Evolutionary conservation across 306 rosid species (phyloP).

Genomic region (cucumber (Cucumis sativus)): Cucumber_9930_V3 NC_026657.2:35783001-35783500

Average conservation of each 20-base stretch:
- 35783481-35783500: conserved; percentile 18
- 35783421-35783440: conserved; percentile 4
- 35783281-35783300: not conserved
- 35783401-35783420: not conserved
- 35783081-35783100: not conserved
- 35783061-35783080: conserved; percentile 8
- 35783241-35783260: conserved; percentile 12
- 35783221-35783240: conserved; percentile 25
- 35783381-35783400: not conserved
- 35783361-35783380: not conserved
- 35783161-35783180: conserved; percentile 57
- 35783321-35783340: not conserved
- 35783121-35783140: conserved; percentile 13
- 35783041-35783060: conserved; percentile 13
- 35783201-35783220: conserved; percentile 11
- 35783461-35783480: conserved; percentile 27
- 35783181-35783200: not conserved
- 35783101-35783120: conserved; percentile 19
- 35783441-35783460: conserved; percentile 47
- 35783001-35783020: conserved; percentile 52
- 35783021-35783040: conserved; percentile 56
- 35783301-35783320: not conserved
- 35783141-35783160: conserved; percentile 11
- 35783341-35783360: not conserved
- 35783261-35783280: not conserved